Evolutionary conservation across 2,329 filamentous ascomycete genomes (phyloP), one percentile per base, ranked within the genome.

Genomic region (Tolypocladium amazonense): DNA sequence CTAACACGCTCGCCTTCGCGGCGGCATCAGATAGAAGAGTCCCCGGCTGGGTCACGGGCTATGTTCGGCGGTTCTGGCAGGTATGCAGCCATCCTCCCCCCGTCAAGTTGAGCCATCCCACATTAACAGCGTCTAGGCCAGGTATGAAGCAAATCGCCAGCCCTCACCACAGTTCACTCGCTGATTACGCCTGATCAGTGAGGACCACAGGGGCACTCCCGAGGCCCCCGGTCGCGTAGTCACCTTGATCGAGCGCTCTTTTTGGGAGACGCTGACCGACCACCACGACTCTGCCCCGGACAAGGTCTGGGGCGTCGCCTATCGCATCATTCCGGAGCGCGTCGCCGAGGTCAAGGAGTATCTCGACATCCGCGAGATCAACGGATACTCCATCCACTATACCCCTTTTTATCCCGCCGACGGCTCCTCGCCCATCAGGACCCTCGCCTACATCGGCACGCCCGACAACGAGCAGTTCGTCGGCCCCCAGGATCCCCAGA

Each of bases 51-150:
- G 92, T 97, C 27, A 89, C 87, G 66, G 92, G 92, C 66, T 99
- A 97, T 72, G 92, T 99, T 47, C 87, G 94, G 60, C 84, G 94
- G 43, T 97, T 99, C 75, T 99, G 94, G 94, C 94, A 99, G 86
- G 93, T 95, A 81, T 68, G 88, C 73, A 27, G 15, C 50, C 4
- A 3, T 27, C 20, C 55, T 55, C 52, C 47, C 52, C 59, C 11
- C 60, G 43, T 62, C 60, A 27, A 58, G 53, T 33, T 33, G 30
- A 53, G 52, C 12, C 50, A 52, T 59, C 54, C 47, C 52, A 27
- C 4, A 35, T 30, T 58, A 52, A 57, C 54, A 25, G 11, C 53
- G 27, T 56, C 30, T 30, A 60, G 59, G 59, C 59, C 47, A 60
- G 59, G 59, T 60, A 56, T 14, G 5, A 11, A 14, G 18, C 18